Evolutionary conservation across 2,329 filamentous ascomycete genomes (phyloP), one percentile per base, ranked within the genome.

Genomic region (Colletotrichum falcatum): DNA sequence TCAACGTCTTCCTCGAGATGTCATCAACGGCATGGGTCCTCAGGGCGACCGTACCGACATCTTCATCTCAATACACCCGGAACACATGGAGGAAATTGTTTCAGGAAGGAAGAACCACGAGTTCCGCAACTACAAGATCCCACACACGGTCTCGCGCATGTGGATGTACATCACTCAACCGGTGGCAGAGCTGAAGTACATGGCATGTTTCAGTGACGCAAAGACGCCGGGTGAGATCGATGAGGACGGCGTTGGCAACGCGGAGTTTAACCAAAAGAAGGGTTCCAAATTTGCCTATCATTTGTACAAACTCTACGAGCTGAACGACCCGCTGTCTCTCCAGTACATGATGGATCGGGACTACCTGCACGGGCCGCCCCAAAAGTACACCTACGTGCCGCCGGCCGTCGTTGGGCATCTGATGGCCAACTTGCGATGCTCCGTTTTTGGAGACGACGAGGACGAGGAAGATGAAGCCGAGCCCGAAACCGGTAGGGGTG

Each of bases 101-200:
- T 77, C 81, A 12, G 85, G 88, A 1, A 80, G 78, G 3, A 86
- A 86, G 65, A 82, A 88, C 65, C 84, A 90, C 74, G 83, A 91
- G 62, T 86, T 87, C 69, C 83, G 89, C 53, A 79, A 81, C 20
- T 90, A 87, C 79, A 84, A 82, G 59, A 84, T 92, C 28, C 87
- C 88, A 1, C 76, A 80, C 3, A 81, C 84, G 20, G 87, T 90
- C 6, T 81, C 79, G 23, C 88, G 90, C n/a, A 83, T 91, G 74
- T 92, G 90, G 90, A 81, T 92, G 20, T 89, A 90, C 73, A 82
- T 83, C 20, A 87, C 81, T 20, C 79, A 75, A 39, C 86, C 83
- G 0, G 75, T 78, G 12, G 82, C 79, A n/a, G 79, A 86, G 65
- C 77, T 92, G 11, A 85, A 81, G 62, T 90, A 91, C 75, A 89